A percentile compares a stretch with the other conserved stretches of the same genome.
Evolutionary conservation across 352 stramenopile genomes (phyloP).

Genomic region (Globisporangium takayamanum): DNA sequence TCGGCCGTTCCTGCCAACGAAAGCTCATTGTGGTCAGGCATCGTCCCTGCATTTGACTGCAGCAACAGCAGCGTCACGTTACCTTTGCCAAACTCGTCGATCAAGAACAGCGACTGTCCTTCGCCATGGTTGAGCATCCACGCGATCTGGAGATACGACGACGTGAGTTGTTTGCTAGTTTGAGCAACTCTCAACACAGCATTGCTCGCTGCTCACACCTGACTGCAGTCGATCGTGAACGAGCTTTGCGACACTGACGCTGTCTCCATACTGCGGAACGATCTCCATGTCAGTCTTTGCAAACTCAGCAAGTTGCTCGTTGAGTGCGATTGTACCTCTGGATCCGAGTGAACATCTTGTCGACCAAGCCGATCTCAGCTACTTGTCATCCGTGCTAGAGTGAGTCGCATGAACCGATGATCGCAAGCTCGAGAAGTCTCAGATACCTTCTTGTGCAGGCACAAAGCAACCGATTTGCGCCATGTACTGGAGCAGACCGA

Average conservation of each 20-base stretch:
- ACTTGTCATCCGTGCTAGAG: not conserved
- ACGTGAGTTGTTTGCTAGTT: not conserved
- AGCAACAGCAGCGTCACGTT: not conserved
- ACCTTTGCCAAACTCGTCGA: slow-evolving; percentile 88
- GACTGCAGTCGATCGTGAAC: slow-evolving; percentile 86
- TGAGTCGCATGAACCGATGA: not conserved
- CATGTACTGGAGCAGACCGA: slow-evolving; percentile 82
- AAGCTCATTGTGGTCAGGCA: not conserved
- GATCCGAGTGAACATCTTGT: slow-evolving; percentile 77
- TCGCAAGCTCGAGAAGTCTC: no score
- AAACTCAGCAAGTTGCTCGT: not conserved
- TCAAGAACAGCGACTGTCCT: slow-evolving; percentile 58
- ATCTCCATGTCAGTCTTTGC: not conserved
- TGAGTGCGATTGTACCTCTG: slow-evolving; percentile 38
- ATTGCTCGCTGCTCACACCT: slow-evolving; percentile 27
- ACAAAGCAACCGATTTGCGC: slow-evolving; percentile 80
- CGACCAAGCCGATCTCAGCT: slow-evolving; percentile 72
- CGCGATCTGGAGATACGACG: slow-evolving; percentile 41
- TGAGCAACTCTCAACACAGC: not conserved
- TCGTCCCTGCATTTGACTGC: not conserved
- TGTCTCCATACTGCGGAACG: slow-evolving; percentile 55
- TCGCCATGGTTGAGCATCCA: slow-evolving; percentile 77
- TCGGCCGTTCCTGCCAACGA: slow-evolving; percentile 49
- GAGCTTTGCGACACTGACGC: slow-evolving; percentile 70
- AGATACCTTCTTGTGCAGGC: slow-evolving; percentile 53